Base-by-base conservation (phyloP, 2,329 filamentous ascomycete genomes). In the Ascochyta viciae-villosae region DNA sequence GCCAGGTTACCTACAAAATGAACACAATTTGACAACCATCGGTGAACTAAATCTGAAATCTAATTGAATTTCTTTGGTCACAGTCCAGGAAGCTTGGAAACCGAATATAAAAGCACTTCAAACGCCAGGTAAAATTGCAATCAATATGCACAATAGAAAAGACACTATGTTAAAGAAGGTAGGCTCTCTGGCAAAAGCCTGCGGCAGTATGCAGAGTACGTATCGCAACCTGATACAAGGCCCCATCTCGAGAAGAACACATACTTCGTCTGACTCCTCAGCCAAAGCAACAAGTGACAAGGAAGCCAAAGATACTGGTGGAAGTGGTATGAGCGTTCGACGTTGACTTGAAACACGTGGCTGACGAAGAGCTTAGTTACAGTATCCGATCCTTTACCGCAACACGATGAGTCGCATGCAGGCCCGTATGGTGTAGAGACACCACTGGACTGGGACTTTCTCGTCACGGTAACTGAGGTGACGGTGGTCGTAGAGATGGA, bases 381-480 rank as follows among this genome's bases (percentile, higher is more conserved):
- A 8, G 6, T 16, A 1, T 43, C 29, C 9, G 47, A 50, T 23
- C 47, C 47, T 5, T n/a, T 50, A n/a, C 58, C 55, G 4, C 39
- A 47, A 12, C 52, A 61, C 34, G 33, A 61, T n/a, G 55, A 61
- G 7, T 39, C 42, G 15, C 54, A 61, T 34, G 42, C 35, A 27
- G 58, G 58, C 9, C 58, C 55, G 12, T 61, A 61, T 39, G 58
- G 58, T n/a, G 58, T 61, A 9, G 58, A 61, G 27, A 43, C 27
- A 26, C 55, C 55, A 9, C 43, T 46, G 3, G 41, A 56, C 6
- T 61, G 58, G 58, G 27, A n/a, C 12, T 53, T 50, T 43, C 10
- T 54, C 2, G 37, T 53, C 3, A 37, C 16, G n/a, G 41, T 55
- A 10, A 40, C 34, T 4, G 40, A 55, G 26, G 29, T 55, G 2